Evolutionary conservation across 768 basidiomycete species (phyloP).

Genomic region (Lactarius quietus): DNA sequence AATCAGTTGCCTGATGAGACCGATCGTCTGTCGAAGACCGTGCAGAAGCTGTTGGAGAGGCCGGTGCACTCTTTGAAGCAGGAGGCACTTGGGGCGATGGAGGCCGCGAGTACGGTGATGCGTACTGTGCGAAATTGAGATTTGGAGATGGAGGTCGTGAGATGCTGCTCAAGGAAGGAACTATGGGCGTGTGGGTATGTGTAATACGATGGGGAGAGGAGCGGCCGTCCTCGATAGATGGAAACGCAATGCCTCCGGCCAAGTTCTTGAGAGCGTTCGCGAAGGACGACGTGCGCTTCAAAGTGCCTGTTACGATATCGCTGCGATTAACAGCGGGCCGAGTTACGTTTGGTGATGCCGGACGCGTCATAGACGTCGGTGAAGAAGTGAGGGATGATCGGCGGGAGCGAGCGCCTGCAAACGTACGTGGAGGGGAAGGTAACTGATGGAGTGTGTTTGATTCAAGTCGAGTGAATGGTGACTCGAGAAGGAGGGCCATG

Average conservation of each 20-base stretch:
- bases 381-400: constrained; percentile 52
- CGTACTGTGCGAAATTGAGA: constrained; percentile 70
- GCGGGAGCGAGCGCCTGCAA: constrained; percentile 38
- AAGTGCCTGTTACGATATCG: constrained; percentile 59
- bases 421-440: constrained; percentile 36
- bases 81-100: constrained; percentile 37
- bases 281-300: constrained; percentile 77
- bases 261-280: constrained; percentile 70
- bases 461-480: constrained; percentile 76
- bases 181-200: constrained; percentile 29
- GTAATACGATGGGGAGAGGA: constrained; percentile 36
- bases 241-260: constrained; percentile 69
- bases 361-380: constrained; percentile 36
- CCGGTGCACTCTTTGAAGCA: constrained; percentile 26
- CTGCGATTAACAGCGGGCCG: constrained; percentile 53
- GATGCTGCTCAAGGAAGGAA: constrained; percentile 34
- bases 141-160: constrained; percentile 77
- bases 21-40: constrained; percentile 28
- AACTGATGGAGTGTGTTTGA: constrained; percentile 58
- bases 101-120: constrained; percentile 67
- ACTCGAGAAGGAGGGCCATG: constrained; percentile 84
- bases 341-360: constrained; percentile 44
- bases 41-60: constrained; percentile 32
- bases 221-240: constrained; percentile 53
- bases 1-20: constrained; percentile 44